Conservation (phyloP, 331 rosid genomes). For the Rosa hybrid region DNA sequence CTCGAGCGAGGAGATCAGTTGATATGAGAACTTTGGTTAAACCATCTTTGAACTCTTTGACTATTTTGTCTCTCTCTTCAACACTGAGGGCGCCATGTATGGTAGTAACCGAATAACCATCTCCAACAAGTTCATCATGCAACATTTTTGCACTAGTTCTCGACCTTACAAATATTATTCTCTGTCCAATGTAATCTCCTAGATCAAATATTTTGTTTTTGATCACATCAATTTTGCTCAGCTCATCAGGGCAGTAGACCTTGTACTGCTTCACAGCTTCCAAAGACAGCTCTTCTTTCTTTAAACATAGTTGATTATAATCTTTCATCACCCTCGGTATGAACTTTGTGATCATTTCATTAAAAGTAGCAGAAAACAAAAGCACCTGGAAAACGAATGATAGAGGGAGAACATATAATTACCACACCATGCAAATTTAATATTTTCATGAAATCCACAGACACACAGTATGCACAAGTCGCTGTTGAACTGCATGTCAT, state of each 20-base stretch:
- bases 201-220: constrained; percentile 54
- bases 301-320: constrained; percentile 56
- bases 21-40: constrained; percentile 73
- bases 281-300: constrained; percentile 68
- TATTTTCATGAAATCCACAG: neutral
- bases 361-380: constrained; percentile 71
- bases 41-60: constrained; percentile 75
- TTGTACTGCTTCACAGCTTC: constrained; percentile 71
- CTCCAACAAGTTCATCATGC: constrained; percentile 54
- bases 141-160: constrained; percentile 56
- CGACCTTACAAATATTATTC: constrained; percentile 58
- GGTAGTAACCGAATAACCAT: constrained; percentile 66
- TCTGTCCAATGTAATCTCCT: constrained; percentile 67
- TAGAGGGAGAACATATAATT: neutral
- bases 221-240: constrained; percentile 46
- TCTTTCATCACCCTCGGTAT: constrained; percentile 52
- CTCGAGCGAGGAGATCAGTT: constrained; percentile 71
- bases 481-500: neutral
- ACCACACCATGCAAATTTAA: neutral
- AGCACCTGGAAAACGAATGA: constrained; percentile 49
- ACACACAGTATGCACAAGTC: neutral
- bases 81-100: constrained; percentile 54
- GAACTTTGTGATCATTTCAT: constrained; percentile 55
- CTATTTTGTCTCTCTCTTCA: constrained; percentile 66
- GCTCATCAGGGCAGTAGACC: constrained; percentile 56